Percentiles rank a stretch among this genome's conserved stretches.
Evolutionary conservation across 1,284 basidiomycete genomes (phyloP).

Genomic region (Cryptococcus neoformans): DNA sequence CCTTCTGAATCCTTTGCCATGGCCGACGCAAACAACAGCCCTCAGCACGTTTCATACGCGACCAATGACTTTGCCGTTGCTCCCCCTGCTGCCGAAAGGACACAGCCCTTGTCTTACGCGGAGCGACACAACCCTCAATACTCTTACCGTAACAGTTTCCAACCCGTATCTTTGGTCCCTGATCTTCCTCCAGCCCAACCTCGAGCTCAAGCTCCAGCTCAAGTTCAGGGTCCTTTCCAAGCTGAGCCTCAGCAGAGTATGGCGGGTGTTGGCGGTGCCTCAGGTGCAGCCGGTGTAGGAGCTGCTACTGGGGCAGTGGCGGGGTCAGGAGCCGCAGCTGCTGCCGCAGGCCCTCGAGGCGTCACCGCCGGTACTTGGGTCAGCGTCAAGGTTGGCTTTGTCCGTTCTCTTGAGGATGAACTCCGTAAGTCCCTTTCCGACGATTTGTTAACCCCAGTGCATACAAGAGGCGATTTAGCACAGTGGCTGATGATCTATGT

Average conservation of each 20-base stretch:
- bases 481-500: not conserved
- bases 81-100: slow-evolving; percentile 1
- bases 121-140: slow-evolving; percentile 12
- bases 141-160: slow-evolving; percentile 9
- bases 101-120: slow-evolving; percentile 4
- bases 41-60: slow-evolving; percentile 7
- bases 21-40: slow-evolving; percentile 13
- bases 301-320: slow-evolving; percentile 8
- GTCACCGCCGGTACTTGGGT: slow-evolving; percentile 43
- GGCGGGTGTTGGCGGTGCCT: slow-evolving; percentile 9
- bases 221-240: not conserved
- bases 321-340: slow-evolving; percentile 1
- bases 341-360: slow-evolving; percentile 3
- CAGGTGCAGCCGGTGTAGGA: slow-evolving; percentile 13
- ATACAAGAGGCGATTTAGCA: no score
- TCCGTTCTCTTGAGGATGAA: slow-evolving; percentile 47
- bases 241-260: not conserved
- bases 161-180: not conserved
- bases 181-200: not conserved
- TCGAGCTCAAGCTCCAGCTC: not conserved
- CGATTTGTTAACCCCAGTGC: no score
- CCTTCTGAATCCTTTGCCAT: slow-evolving; percentile 33
- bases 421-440: slow-evolving; percentile 30
- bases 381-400: slow-evolving; percentile 46
- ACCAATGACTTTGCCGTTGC: slow-evolving; percentile 9